Base-by-base conservation (phyloP, 2,329 filamentous ascomycete species). In the Colletotrichum tabaci region DNA sequence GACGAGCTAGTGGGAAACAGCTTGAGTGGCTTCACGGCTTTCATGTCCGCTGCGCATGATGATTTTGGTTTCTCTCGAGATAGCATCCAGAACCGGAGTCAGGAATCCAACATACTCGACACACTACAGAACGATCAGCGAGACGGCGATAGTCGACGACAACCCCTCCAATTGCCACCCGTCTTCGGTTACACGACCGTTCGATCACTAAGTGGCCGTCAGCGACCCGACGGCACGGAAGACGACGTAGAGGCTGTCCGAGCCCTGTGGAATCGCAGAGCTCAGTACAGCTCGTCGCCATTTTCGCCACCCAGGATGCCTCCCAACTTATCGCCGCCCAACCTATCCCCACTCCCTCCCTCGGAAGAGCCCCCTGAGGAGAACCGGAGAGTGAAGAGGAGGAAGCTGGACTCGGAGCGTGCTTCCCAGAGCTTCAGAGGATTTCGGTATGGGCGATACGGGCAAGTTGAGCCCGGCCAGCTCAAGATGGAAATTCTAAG, bases 401-500 rank as follows among this genome's bases (percentile, higher is more conserved):
- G 92, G 73, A 94, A 93, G 79, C 80, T 94, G 47, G 92, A 94
- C 76, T 86, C 88, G 1, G 91, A 93, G 73, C 86, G 87, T 57
- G 81, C 85, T 16, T 81, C 85, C 35, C 81, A 85, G 8, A 79
- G 80, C 49, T 87, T 86, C 75, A 84, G 82, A 72, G 89, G 87
- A 2, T 94, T 95, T 79, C 91, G 89, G 73, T 98, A 98, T 80
- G 96, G 95, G 26, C 91, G 91, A 77, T 94, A 92, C 80, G 96
- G 95, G 21, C 95, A 98, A 81, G 93, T 97, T 18, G 93, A 96
- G 72, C 89, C 94, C 0, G 95, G 95, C 4, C 88, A 89, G 74
- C 84, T 98, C 77, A 92, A 88, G 73, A 94, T 98, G 93, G 93
- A 98, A 79, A 91, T 98, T 73, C 88, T 94, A 60, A 96, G 92